These are phyloP conservation scores for Cladophialophora exuberans DNA, from an alignment of 2,329 filamentous ascomycete genomes.

Conservation along the genomic window DNA sequence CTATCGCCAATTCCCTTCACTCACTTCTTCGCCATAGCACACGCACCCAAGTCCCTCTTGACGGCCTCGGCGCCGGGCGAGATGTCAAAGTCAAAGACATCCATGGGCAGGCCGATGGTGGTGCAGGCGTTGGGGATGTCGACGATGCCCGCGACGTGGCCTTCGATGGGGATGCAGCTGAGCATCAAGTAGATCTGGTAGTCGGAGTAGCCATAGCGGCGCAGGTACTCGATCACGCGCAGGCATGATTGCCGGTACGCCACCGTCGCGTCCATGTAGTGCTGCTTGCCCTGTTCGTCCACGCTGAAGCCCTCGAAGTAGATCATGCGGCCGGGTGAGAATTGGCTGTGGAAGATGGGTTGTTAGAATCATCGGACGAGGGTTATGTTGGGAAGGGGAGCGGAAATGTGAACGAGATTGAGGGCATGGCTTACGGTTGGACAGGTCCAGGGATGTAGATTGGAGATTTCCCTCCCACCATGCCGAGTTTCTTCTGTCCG, in stretches of 20 bases:
- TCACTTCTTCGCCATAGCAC: conserved; percentile 51
- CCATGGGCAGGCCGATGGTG: conserved; percentile 83
- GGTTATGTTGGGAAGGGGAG: background rate
- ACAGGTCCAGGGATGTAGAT: conserved; percentile 87
- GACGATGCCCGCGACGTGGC: conserved; percentile 85
- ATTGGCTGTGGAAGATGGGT: conserved; percentile 53
- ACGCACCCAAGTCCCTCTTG: conserved; percentile 70
- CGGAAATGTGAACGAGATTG: background rate
- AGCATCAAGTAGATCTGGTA: conserved; percentile 86
- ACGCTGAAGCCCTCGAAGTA: conserved; percentile 84
- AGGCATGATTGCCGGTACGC: conserved; percentile 83
- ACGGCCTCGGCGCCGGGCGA: conserved; percentile 62
- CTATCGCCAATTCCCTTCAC: too few species aligned
- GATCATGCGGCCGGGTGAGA: conserved; percentile 77
- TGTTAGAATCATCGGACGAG: background rate
- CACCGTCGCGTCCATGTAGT: conserved; percentile 83
- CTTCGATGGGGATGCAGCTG: conserved; percentile 83
- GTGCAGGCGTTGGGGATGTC: conserved; percentile 92
- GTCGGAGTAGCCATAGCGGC: conserved; percentile 69
- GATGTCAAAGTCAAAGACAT: conserved; percentile 95
- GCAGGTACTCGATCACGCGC: conserved; percentile 77
- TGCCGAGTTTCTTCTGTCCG: conserved; percentile 71
- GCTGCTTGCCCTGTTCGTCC: conserved; percentile 84
- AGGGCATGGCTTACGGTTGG: conserved; percentile 57
- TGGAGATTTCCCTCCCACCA: conserved; percentile 66